Evolutionary conservation across 371 early-diverging fungal species (phyloP).

Genomic region (Rhizomucor miehei): DNA sequence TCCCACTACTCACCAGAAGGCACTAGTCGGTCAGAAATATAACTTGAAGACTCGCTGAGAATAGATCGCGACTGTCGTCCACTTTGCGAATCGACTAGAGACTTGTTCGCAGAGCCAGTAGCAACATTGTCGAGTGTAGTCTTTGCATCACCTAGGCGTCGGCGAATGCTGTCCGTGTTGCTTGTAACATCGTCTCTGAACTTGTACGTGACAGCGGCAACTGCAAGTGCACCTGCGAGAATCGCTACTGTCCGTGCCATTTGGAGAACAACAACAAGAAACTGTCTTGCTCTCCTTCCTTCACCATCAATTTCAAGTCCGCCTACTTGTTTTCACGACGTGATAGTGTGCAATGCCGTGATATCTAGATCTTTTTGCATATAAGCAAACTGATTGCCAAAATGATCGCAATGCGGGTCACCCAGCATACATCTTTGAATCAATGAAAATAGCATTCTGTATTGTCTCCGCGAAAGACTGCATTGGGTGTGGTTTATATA

Average conservation of each 20-base stretch:
- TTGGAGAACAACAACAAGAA: too few species aligned
- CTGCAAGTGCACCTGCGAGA: slow-evolving; percentile 30
- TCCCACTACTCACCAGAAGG: slow-evolving; percentile 15
- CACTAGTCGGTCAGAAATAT: slow-evolving; percentile 14
- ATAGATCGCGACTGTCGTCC: slow-evolving; percentile 6
- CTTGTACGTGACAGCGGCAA: slow-evolving; percentile 34
- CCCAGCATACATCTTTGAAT: too few species aligned
- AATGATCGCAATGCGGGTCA: too few species aligned
- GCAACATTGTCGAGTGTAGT: slow-evolving; percentile 21
- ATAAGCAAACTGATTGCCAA: too few species aligned
- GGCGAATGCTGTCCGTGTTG: slow-evolving; percentile 18
- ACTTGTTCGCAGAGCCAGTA: slow-evolving; percentile 15
- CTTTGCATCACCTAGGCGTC: slow-evolving; percentile 17
- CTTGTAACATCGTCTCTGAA: slow-evolving; percentile 16
- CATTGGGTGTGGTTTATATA: background rate
- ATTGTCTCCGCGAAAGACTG: too few species aligned
- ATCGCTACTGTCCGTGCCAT: slow-evolving; percentile 35
- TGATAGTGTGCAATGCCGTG: too few species aligned
- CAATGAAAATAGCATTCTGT: too few species aligned
- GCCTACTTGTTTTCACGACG: too few species aligned
- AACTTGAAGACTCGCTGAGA: slow-evolving; percentile 17
- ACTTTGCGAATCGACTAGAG: background rate
- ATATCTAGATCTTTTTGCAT: too few species aligned
- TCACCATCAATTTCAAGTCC: too few species aligned
- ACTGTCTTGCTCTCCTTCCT: too few species aligned